A percentile compares a stretch with the other conserved stretches of the same genome.
Evolutionary conservation across 805 yeast genomes (phyloP).

Genomic region (Zygotorulaspora chibaensis): DNA sequence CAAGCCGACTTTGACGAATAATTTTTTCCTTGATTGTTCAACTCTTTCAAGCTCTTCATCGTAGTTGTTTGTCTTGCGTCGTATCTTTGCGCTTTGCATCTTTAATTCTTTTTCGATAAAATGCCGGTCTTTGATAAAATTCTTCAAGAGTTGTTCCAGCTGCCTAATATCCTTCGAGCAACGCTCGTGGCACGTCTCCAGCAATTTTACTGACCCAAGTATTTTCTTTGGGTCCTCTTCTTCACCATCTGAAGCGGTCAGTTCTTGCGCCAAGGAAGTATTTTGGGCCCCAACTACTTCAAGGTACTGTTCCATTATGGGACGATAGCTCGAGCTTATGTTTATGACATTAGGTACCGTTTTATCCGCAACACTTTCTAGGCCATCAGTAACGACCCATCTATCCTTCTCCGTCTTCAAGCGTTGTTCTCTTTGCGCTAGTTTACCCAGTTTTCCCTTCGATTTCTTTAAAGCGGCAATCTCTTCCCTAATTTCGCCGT

Average conservation of each 20-base stretch:
- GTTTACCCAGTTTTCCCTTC: slow-evolving; percentile 13
- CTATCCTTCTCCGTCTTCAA: slow-evolving; percentile 7
- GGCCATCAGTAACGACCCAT: slow-evolving; percentile 6
- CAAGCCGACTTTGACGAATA: slow-evolving; percentile 20
- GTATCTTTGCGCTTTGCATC: slow-evolving; percentile 14
- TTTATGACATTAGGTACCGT: slow-evolving; percentile 3
- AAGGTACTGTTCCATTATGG: slow-evolving; percentile 22
- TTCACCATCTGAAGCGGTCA: not conserved
- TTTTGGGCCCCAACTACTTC: slow-evolving; percentile 24
- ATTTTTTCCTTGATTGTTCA: slow-evolving; percentile 11
- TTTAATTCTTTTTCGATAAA: slow-evolving; percentile 25
- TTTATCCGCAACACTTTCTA: not conserved
- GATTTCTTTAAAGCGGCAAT: slow-evolving; percentile 13
- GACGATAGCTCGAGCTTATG: slow-evolving; percentile 19
- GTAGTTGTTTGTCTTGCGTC: slow-evolving; percentile 12
- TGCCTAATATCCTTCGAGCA: slow-evolving; percentile 19
- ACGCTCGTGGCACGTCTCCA: slow-evolving; percentile 9
- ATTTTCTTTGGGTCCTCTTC: slow-evolving; percentile 2
- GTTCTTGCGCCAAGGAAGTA: slow-evolving; percentile 17
- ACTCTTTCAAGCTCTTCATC: slow-evolving; percentile 15
- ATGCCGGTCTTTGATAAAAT: slow-evolving; percentile 23
- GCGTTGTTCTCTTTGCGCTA: slow-evolving; percentile 10
- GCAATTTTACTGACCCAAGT: slow-evolving; percentile 2
- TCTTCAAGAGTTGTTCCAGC: slow-evolving; percentile 20
- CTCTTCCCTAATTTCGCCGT: slow-evolving; percentile 26